A percentile compares a stretch with the other conserved stretches of the same genome.
phyloP scores from a whole-genome alignment of 2,329 filamentous ascomycete genomes.

The Rhynchosporium graminicola region DNA sequence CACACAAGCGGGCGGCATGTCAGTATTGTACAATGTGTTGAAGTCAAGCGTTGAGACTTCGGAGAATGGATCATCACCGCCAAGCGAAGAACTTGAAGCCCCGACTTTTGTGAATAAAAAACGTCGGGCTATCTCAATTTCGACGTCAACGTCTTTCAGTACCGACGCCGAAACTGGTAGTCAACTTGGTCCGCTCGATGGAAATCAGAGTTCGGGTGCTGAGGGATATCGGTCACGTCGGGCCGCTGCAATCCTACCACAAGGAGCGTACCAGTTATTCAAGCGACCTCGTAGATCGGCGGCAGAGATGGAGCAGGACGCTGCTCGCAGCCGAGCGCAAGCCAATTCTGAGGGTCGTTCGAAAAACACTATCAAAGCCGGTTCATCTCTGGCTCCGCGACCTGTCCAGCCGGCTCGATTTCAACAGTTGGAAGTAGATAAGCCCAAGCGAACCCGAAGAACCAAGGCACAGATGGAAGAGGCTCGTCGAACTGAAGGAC shows the following conservation, averaged over 20 bases:
- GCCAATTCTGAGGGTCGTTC: not conserved
- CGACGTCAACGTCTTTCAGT: constrained; percentile 15
- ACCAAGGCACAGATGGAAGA: constrained; percentile 6
- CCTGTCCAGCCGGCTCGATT: not conserved
- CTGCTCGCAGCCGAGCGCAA: not conserved
- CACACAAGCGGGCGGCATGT: not conserved
- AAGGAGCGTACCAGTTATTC: constrained; percentile 1
- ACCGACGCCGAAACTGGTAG: not conserved
- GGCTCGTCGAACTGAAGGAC: not conserved
- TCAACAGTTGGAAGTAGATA: not conserved
- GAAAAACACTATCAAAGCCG: not conserved
- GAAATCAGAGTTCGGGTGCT: not conserved
- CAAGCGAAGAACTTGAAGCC: constrained; percentile 3
- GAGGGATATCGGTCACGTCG: constrained; percentile 1
- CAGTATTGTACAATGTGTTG: not conserved
- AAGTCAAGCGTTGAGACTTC: constrained; percentile 5
- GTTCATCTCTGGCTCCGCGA: not conserved
- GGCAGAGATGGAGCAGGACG: not conserved
- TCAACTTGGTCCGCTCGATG: not conserved
- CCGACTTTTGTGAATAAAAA: not conserved
- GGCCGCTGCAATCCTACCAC: constrained; percentile 4
- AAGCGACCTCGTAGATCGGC: constrained; percentile 5
- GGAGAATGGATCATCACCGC: not conserved
- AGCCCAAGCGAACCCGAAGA: constrained; percentile 10
- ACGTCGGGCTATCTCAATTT: constrained; percentile 5